Base-by-base conservation (phyloP, 2,329 filamentous ascomycete genomes). In the Aspergillus tanneri region DNA sequence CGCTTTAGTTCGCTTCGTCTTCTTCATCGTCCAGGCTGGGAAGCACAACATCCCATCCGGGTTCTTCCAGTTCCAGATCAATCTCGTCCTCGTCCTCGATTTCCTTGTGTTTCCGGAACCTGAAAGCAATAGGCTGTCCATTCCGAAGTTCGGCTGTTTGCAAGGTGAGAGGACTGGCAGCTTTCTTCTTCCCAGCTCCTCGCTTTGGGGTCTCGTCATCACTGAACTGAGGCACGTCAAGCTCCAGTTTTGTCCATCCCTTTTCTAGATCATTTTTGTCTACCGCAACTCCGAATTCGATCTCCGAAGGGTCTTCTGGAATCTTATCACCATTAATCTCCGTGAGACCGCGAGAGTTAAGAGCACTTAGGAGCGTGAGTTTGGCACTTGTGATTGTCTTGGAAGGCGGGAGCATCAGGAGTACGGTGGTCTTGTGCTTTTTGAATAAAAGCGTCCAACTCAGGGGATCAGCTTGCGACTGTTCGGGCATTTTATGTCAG, bases 381-480 rank as follows among this genome's bases (percentile, higher is more conserved):
- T 82, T 82, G 49, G 87, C 72, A 1, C 74, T 68, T 12, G 74
- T 69, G 60, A 89, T 81, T 9, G 82, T 68, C 30, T 78, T 77
- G 11, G 78, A 71, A 4, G 82, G 72, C 30, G 82, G 77, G 37
- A 86, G 77, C 53, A 87, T 84, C 49, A 90, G 75, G 59, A 87
- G 81, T 55, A 90, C 76, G 3, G 86, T 90, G 59, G 84, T 80
- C 49, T 82, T 81, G 62, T 86, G 83, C 65, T 87, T 79, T 68
- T 89, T 90, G 72, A 91, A 83, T 50, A 84, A 79, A 46, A 91
- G 72, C 8, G 86, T 88, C 59, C 81, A 76, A 56, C 79, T 73
- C n/a, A 76, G 71, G 36, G 82, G 76, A 39, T 65, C 60, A 22
- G 58, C 40, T 19, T 62, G 61, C 18, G 53, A 49, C 53, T 63